Percentiles rank a stretch among this genome's conserved stretches.
phyloP scores from a whole-genome alignment of 1,284 basidiomycete species.

The Pseudozyma tsukubaensis region DNA sequence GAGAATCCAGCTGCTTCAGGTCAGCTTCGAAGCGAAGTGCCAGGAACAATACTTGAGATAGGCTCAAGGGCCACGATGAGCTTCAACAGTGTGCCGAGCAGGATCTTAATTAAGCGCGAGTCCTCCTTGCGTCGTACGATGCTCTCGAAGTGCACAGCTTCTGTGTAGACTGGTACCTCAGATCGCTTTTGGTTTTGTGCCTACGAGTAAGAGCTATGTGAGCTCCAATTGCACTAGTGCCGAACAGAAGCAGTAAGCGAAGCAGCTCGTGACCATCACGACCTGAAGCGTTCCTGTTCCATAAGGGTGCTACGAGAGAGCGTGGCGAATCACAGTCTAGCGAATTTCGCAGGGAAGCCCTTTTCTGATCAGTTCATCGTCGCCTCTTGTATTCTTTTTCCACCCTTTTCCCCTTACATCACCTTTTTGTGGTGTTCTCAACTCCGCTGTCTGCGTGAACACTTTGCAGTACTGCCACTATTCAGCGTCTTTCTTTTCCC shows the following conservation, averaged over 20 bases:
- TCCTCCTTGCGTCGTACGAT: not conserved
- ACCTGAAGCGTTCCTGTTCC: slow-evolving; percentile 20
- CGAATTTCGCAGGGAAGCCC: slow-evolving; percentile 4
- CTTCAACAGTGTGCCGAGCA: not conserved
- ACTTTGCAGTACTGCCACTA: too few species aligned
- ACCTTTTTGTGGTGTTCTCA: not conserved
- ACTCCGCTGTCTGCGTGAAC: too few species aligned
- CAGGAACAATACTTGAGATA: not conserved
- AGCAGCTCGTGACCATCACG: slow-evolving; percentile 15
- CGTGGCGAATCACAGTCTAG: slow-evolving; percentile 7
- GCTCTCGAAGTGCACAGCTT: not conserved
- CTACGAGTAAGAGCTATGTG: not conserved
- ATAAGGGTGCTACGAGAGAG: slow-evolving; percentile 9
- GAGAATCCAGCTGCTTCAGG: not conserved
- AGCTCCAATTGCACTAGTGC: slow-evolving; percentile 6
- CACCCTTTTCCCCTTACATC: not conserved
- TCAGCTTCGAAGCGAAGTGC: slow-evolving; percentile 6
- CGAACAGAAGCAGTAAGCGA: slow-evolving; percentile 12
- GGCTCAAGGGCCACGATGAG: slow-evolving; percentile 2
- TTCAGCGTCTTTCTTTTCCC: too few species aligned
- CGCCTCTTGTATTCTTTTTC: not conserved
- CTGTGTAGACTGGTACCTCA: too few species aligned
- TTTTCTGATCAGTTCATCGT: not conserved
- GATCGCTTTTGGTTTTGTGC: not conserved
- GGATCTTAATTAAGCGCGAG: not conserved